A percentile compares a stretch with the other conserved stretches of the same genome.
Evolutionary conservation across 176 grass and related monocot species (phyloP).

Genomic region (Ananas comosus): DNA sequence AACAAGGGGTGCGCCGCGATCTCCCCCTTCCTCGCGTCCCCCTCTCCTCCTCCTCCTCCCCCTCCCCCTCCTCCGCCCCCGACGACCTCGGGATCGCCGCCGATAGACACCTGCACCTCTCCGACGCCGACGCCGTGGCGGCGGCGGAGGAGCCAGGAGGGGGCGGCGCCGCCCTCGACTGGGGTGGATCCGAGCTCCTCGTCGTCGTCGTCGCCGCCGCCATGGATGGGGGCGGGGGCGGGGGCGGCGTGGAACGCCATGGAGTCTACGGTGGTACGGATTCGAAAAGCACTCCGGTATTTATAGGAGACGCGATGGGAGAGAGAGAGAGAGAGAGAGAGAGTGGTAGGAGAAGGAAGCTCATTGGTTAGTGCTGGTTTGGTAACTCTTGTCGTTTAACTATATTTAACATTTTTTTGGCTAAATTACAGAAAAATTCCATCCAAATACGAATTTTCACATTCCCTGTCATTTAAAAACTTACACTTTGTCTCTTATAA

Average conservation of each 20-base stretch:
- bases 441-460: too few relatives aligned
- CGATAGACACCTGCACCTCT: not conserved
- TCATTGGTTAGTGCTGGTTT: not conserved
- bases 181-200: constrained; percentile 12
- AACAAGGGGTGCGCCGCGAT: constrained; percentile 85
- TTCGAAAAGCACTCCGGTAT: too few relatives aligned
- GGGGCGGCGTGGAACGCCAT: constrained; percentile 39
- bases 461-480: too few relatives aligned
- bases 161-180: not conserved
- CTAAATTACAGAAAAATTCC: too few relatives aligned
- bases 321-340: not conserved
- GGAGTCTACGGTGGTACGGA: not conserved
- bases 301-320: too few relatives aligned
- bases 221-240: constrained; percentile 16
- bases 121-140: not conserved
- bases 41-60: constrained; percentile 34
- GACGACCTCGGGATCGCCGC: not conserved
- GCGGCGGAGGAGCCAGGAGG: not conserved
- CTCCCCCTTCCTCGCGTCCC: constrained; percentile 72
- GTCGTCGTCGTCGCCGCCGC: constrained; percentile 4
- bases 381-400: not conserved
- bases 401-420: too few relatives aligned
- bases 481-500: too few relatives aligned
- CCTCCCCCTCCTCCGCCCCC: constrained; percentile 9
- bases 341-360: not conserved